phyloP scores from a whole-genome alignment of 768 basidiomycete species.

The Russula vinacea region DNA sequence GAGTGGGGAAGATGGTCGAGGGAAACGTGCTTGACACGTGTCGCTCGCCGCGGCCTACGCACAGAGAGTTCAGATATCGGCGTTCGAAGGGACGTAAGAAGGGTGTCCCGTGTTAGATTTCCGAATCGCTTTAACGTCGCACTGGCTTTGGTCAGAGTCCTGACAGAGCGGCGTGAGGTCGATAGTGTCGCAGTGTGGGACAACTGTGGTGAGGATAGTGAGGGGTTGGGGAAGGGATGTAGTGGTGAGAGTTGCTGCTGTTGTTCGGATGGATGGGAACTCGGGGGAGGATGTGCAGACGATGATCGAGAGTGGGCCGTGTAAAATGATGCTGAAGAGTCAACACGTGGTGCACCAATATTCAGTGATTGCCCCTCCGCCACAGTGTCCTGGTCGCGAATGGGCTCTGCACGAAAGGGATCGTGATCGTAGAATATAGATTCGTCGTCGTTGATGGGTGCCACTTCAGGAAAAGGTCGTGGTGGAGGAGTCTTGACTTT shows the following conservation, averaged over 20 bases:
- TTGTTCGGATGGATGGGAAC: slow-evolving; percentile 4
- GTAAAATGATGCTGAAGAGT: slow-evolving; percentile 29
- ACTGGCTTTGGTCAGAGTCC: slow-evolving; percentile 26
- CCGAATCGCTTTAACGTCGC: slow-evolving; percentile 28
- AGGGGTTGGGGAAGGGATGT: slow-evolving; percentile 19
- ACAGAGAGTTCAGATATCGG: slow-evolving; percentile 23
- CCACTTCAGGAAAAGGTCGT: slow-evolving; percentile 16
- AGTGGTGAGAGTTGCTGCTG: slow-evolving; percentile 8
- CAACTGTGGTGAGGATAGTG: slow-evolving; percentile 14
- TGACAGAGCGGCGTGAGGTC: slow-evolving; percentile 23
- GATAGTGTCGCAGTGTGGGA: slow-evolving; percentile 22
- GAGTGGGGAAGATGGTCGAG: slow-evolving; percentile 14
- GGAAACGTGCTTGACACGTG: slow-evolving; percentile 28
- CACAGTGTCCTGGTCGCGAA: slow-evolving; percentile 14
- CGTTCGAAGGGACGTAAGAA: slow-evolving; percentile 28
- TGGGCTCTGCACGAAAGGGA: slow-evolving; percentile 32
- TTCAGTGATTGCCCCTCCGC: slow-evolving; percentile 13
- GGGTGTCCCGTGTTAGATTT: slow-evolving; percentile 25
- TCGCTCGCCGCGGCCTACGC: slow-evolving; percentile 11
- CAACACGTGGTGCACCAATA: slow-evolving; percentile 17
- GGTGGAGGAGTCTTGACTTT: slow-evolving; percentile 11
- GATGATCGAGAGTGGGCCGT: slow-evolving; percentile 28
- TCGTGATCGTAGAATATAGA: slow-evolving; percentile 36
- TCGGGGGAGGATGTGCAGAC: slow-evolving; percentile 1
- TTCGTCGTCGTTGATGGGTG: slow-evolving; percentile 31